Evolutionary conservation across 495 filamentous ascomycete genomes (phyloP).

Genomic region (Pseudotulostoma volvatum): DNA sequence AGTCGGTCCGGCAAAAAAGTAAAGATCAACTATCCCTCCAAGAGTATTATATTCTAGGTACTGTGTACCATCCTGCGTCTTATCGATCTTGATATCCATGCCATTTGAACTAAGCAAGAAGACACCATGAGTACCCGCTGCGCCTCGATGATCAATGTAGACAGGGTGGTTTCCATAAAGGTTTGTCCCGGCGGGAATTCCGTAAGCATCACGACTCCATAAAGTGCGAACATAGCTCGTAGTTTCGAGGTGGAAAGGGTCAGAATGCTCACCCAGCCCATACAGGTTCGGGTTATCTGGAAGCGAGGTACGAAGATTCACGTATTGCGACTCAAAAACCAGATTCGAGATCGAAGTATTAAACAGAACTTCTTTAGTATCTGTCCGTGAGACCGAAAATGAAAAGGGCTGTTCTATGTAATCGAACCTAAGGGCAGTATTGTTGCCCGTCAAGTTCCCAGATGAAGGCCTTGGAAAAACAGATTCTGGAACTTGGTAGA

Average conservation of each 20-base stretch:
- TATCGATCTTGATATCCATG: constrained; percentile 75
- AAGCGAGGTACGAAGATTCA: constrained; percentile 52
- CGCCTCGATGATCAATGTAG: constrained; percentile 62
- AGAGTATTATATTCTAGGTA: constrained; percentile 76
- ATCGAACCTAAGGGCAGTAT: constrained; percentile 19
- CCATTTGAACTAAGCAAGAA: constrained; percentile 73
- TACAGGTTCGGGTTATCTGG: constrained; percentile 56
- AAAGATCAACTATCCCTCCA: constrained; percentile 70
- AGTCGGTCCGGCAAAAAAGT: constrained; percentile 61
- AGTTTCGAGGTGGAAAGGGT: constrained; percentile 53
- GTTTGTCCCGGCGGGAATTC: constrained; percentile 50
- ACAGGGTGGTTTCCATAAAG: constrained; percentile 73
- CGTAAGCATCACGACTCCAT: constrained; percentile 64
- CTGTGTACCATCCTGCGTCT: constrained; percentile 40
- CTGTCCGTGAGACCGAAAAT: constrained; percentile 50
- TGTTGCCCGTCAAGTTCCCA: constrained; percentile 8
- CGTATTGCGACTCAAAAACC: constrained; percentile 66
- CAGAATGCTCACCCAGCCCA: constrained; percentile 66
- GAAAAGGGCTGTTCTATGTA: constrained; percentile 57
- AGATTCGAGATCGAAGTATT: constrained; percentile 53
- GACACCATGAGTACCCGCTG: constrained; percentile 58
- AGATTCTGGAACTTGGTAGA: constrained; percentile 64
- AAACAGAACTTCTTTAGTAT: constrained; percentile 57
- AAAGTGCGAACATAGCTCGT: constrained; percentile 64
- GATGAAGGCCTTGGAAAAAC: constrained; percentile 46